These are phyloP conservation scores for Penicillium sp. DNA, from an alignment of 2,329 filamentous ascomycete genomes.

Conservation along the genomic window DNA sequence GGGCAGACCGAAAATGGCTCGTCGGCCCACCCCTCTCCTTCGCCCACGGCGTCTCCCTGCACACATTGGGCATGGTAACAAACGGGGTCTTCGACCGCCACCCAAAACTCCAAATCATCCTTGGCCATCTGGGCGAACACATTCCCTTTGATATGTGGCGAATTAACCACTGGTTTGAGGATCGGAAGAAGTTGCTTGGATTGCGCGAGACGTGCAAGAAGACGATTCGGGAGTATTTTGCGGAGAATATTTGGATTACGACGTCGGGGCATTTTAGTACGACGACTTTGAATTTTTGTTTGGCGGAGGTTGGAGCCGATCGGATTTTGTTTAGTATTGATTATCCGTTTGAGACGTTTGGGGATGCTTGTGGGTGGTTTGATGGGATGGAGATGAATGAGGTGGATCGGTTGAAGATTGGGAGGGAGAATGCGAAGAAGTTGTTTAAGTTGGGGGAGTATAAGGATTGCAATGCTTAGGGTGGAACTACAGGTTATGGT, in stretches of 20 bases:
- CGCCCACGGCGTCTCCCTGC: slow-evolving; percentile 64
- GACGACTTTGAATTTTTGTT: slow-evolving; percentile 47
- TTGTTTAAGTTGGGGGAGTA: slow-evolving; percentile 47
- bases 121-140: slow-evolving; percentile 58
- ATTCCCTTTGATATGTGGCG: slow-evolving; percentile 60
- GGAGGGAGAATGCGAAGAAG: slow-evolving; percentile 54
- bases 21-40: slow-evolving; percentile 66
- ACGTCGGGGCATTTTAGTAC: slow-evolving; percentile 51
- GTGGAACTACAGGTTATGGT: too few species aligned
- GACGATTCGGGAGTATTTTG: slow-evolving; percentile 54
- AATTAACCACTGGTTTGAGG: slow-evolving; percentile 52
- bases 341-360: slow-evolving; percentile 50
- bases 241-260: slow-evolving; percentile 51
- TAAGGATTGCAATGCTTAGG: slow-evolving; percentile 40
- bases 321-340: slow-evolving; percentile 52
- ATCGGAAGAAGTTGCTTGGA: slow-evolving; percentile 46
- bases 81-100: slow-evolving; percentile 59
- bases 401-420: slow-evolving; percentile 50
- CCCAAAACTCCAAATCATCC: slow-evolving; percentile 55
- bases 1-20: slow-evolving; percentile 64
- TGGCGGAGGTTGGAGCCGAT: slow-evolving; percentile 48
- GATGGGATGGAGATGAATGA: slow-evolving; percentile 49
- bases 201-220: slow-evolving; percentile 49
- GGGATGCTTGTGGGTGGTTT: slow-evolving; percentile 53
- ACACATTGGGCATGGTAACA: slow-evolving; percentile 60